phyloP scores from a whole-genome alignment of 805 yeast genomes.

The Yarrowia sp. region DNA sequence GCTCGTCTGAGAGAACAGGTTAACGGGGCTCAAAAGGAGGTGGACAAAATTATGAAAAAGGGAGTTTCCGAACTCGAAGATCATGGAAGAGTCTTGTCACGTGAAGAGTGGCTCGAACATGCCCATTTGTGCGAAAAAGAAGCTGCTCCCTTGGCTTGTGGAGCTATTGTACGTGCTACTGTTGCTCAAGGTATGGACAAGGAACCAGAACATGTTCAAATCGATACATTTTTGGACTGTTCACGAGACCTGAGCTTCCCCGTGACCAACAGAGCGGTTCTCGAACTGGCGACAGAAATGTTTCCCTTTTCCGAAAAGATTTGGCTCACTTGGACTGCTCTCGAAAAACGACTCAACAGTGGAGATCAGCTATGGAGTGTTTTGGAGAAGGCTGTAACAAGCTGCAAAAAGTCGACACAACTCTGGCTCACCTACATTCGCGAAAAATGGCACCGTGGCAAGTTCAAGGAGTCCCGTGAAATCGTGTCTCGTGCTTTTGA shows the following conservation, averaged over 20 bases:
- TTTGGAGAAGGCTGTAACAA: slow-evolving; percentile 52
- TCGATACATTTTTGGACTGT: neutral
- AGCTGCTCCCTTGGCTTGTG: slow-evolving; percentile 47
- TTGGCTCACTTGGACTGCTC: slow-evolving; percentile 34
- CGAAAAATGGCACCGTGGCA: slow-evolving; percentile 55
- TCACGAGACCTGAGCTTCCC: neutral
- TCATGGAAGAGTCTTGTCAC: slow-evolving; percentile 37
- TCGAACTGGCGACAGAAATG: slow-evolving; percentile 45
- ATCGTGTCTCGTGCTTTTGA: slow-evolving; percentile 51
- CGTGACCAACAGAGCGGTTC: slow-evolving; percentile 48
- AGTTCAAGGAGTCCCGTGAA: slow-evolving; percentile 50
- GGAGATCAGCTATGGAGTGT: slow-evolving; percentile 41
- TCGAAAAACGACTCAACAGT: slow-evolving; percentile 35
- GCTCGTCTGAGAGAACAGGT: slow-evolving; percentile 61
- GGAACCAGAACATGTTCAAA: slow-evolving; percentile 1
- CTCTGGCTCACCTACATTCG: slow-evolving; percentile 70
- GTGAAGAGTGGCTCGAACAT: slow-evolving; percentile 52
- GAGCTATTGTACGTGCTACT: slow-evolving; percentile 49
- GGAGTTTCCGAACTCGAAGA: slow-evolving; percentile 46
- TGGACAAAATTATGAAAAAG: slow-evolving; percentile 48
- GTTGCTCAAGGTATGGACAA: slow-evolving; percentile 36
- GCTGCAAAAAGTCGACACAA: slow-evolving; percentile 49
- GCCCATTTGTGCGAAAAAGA: slow-evolving; percentile 55
- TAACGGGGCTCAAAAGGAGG: slow-evolving; percentile 39
- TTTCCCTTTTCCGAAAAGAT: slow-evolving; percentile 43